phyloP scores from a whole-genome alignment of 768 basidiomycete genomes.

The Suillus bovinus region DNA sequence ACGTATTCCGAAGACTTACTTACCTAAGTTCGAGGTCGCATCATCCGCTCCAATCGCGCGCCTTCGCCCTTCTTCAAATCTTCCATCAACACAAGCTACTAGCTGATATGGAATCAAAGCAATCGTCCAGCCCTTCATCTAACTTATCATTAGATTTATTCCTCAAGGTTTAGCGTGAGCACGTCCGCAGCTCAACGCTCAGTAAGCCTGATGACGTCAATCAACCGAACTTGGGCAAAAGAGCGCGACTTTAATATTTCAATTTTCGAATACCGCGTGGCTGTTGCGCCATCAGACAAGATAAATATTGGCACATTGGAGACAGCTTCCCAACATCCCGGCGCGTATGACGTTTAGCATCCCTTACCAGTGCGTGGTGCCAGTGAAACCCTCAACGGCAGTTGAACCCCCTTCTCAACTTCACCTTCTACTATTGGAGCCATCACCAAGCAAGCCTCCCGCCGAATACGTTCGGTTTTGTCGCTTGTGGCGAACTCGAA shows the following conservation, averaged over 20 bases:
- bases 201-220: neutral
- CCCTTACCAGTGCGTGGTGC: conserved; percentile 11
- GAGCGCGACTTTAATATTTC: neutral
- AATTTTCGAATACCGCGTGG: neutral
- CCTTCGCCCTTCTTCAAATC: neutral
- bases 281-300: neutral
- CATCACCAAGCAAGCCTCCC: conserved; percentile 34
- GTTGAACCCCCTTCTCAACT: conserved; percentile 28
- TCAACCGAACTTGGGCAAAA: neutral
- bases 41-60: conserved; percentile 1
- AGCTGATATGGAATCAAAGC: too few relatives aligned
- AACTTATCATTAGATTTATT: neutral
- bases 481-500: conserved; percentile 49
- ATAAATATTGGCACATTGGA: neutral
- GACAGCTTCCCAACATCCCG: neutral
- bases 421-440: conserved; percentile 37
- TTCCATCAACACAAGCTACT: neutral
- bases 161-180: neutral
- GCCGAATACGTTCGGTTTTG: conserved; percentile 26
- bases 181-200: too few relatives aligned
- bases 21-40: neutral
- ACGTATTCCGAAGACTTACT: neutral
- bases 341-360: neutral
- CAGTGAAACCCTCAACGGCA: conserved; percentile 33
- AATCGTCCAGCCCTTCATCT: too few relatives aligned